A percentile compares a stretch with the other conserved stretches of the same genome.
These are phyloP conservation scores for Smithsoniella earleae DNA, from an alignment of 163 green algal species.

Conservation along the genomic window DNA sequence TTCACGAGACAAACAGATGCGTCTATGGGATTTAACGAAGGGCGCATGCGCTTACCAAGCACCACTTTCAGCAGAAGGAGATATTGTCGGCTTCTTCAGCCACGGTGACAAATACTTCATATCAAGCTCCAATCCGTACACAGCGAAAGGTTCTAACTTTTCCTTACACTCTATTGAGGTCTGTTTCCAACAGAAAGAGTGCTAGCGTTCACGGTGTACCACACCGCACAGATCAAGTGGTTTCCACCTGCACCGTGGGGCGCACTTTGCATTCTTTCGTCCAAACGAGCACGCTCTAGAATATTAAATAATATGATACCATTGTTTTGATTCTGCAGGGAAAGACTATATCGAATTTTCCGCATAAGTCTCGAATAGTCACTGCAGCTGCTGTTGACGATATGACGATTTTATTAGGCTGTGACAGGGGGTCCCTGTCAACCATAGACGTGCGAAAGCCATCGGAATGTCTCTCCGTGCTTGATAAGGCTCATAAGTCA, in stretches of 20 bases:
- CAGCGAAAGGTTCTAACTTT: not conserved
- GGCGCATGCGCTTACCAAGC: constrained; percentile 57
- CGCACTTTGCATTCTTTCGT: too few relatives aligned
- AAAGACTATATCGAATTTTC: not conserved
- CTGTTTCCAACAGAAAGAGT: not conserved
- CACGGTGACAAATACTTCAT: constrained; percentile 35
- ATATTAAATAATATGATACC: too few relatives aligned
- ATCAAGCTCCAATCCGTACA: not conserved
- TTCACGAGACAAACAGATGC: constrained; percentile 52
- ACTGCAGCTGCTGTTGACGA: not conserved
- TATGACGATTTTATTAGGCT: not conserved
- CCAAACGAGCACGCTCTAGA: too few relatives aligned
- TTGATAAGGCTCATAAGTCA: constrained; percentile 18
- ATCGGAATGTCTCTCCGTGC: not conserved
- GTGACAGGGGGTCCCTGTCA: constrained; percentile 1
- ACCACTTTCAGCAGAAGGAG: constrained; percentile 44
- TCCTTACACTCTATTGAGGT: constrained; percentile 18
- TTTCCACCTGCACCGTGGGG: too few relatives aligned
- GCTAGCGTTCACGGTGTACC: too few relatives aligned
- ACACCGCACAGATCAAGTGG: too few relatives aligned
- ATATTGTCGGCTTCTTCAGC: constrained; percentile 48
- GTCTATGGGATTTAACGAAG: constrained; percentile 75
- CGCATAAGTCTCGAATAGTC: not conserved
- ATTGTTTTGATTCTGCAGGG: too few relatives aligned
- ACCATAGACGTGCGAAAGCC: not conserved